Conservation (phyloP, 352 stramenopile genomes). For the Phytophthora pistaciae region DNA sequence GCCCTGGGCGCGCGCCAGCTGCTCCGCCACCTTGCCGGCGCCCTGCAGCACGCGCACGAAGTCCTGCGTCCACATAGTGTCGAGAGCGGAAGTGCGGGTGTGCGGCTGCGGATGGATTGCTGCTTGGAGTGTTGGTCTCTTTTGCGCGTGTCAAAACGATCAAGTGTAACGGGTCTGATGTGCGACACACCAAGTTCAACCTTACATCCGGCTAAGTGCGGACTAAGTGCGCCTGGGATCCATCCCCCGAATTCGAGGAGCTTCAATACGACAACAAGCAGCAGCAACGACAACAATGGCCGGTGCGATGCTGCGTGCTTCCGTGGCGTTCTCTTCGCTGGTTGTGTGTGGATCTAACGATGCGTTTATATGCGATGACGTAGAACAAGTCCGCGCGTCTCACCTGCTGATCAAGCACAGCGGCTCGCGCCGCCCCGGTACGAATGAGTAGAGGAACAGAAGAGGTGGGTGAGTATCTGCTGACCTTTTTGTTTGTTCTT, state of each 20-base stretch:
- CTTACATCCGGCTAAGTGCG: neutral
- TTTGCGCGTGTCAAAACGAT: slow-evolving; percentile 6
- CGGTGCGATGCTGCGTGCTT: slow-evolving; percentile 15
- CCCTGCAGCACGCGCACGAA: slow-evolving; percentile 77
- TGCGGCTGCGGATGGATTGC: slow-evolving; percentile 14
- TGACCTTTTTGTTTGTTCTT: neutral
- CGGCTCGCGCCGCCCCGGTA: slow-evolving; percentile 86
- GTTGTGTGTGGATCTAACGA: neutral
- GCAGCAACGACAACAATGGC: slow-evolving; percentile 26
- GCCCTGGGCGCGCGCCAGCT: slow-evolving; percentile 50
- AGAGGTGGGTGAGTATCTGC: neutral
- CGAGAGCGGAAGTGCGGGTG: neutral
- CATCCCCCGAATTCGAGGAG: neutral
- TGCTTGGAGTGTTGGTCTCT: slow-evolving; percentile 23
- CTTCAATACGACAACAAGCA: slow-evolving; percentile 16
- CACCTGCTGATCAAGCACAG: slow-evolving; percentile 97
- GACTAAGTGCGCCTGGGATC: neutral
- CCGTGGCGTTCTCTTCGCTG: slow-evolving; percentile 1
- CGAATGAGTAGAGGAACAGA: neutral
- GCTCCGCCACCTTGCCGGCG: slow-evolving; percentile 70
- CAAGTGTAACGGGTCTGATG: slow-evolving; percentile 8
- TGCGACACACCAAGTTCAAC: neutral
- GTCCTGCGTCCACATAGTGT: slow-evolving; percentile 77
- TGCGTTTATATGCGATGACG: neutral
- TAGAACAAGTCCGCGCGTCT: slow-evolving; percentile 83